These are phyloP conservation scores for Ophiobolus disseminans DNA, from an alignment of 2,329 filamentous ascomycete genomes.

Conservation along the genomic window DNA sequence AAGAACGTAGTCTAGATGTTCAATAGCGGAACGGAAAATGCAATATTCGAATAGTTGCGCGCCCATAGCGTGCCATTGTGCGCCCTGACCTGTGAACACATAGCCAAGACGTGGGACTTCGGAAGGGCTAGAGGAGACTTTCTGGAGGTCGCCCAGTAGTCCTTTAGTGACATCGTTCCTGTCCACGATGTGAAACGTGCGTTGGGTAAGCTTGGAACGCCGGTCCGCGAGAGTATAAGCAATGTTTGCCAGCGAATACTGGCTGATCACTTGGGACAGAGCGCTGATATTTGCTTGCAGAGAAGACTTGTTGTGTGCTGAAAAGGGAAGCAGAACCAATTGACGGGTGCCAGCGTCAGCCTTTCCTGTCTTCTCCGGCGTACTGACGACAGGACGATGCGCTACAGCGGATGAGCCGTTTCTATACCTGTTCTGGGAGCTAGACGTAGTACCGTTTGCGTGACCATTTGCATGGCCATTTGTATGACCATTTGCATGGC, in stretches of 20 bases:
- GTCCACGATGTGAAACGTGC: constrained; percentile 5
- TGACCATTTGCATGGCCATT: too few relatives aligned
- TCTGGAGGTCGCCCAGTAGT: too few relatives aligned
- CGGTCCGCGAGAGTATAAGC: constrained; percentile 9
- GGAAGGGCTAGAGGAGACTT: too few relatives aligned
- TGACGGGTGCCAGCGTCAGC: neutral
- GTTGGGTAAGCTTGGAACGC: constrained; percentile 4
- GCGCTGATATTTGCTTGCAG: constrained; percentile 7
- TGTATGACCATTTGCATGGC: too few relatives aligned
- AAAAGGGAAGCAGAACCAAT: constrained; percentile 6
- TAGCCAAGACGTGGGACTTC: too few relatives aligned
- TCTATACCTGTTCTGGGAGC: too few relatives aligned
- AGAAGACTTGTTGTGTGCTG: constrained; percentile 11
- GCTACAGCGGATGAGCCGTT: too few relatives aligned
- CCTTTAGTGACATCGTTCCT: neutral
- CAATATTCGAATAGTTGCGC: constrained; percentile 13
- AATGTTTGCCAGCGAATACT: constrained; percentile 8
- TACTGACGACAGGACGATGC: too few relatives aligned
- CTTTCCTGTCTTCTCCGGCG: neutral
- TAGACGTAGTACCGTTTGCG: too few relatives aligned
- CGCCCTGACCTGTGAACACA: constrained; percentile 40
- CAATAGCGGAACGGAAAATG: constrained; percentile 9
- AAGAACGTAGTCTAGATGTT: constrained; percentile 3
- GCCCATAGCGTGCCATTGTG: constrained; percentile 35
- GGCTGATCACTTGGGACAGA: neutral